Evolutionary conservation across 805 yeast genomes (phyloP), one percentile per base, ranked within the genome.

Genomic region (Lachancea dasiensis): DNA sequence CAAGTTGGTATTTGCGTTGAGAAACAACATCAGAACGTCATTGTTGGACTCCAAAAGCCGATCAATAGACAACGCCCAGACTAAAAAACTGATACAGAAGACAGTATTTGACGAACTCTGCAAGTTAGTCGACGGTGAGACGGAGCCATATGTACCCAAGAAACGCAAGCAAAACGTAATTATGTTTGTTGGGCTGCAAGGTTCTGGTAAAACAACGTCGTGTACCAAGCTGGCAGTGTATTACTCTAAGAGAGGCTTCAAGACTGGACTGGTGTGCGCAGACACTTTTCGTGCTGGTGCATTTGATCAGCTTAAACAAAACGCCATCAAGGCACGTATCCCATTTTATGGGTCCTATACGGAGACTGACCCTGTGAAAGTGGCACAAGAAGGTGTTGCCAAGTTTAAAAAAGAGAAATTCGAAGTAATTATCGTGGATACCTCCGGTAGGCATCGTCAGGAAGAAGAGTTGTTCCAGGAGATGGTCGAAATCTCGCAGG

Each of bases 261-360:
- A 87, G 59, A 95, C 86, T 32, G 97, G 97, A 37, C 69, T 92
- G 57, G 97, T 92, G 18, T 92, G 98, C 75, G 98, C 98, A 2
- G 98, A 92, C 69, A 92, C 98, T 21, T 92, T 90, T 72, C 80
- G 98, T 72, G 98, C 98, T 25, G 98, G 98, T 72, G 98, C 98
- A 2, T 90, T 90, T 68, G 98, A 90, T 65, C 98, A 90, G 70
- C 74, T 90, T 64, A 90, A 92, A 61, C 98, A 90, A 64, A 90
- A 90, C 63, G 97, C 98, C 17, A 86, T 90, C 38, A 86, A 86
- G 67, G 94, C 98, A 1, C 78, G 82, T 50, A 86, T 90, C 39
- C 97, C 98, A 31, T 90, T 77, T 63, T 90, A 79, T 61, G 98
- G 98, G 52, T 83, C 95, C 5, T 92, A 92, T 62, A 79, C 92